These are phyloP conservation scores for Graphilbum fragrans DNA, from an alignment of 2,329 filamentous ascomycete species.

Conservation along the genomic window DNA sequence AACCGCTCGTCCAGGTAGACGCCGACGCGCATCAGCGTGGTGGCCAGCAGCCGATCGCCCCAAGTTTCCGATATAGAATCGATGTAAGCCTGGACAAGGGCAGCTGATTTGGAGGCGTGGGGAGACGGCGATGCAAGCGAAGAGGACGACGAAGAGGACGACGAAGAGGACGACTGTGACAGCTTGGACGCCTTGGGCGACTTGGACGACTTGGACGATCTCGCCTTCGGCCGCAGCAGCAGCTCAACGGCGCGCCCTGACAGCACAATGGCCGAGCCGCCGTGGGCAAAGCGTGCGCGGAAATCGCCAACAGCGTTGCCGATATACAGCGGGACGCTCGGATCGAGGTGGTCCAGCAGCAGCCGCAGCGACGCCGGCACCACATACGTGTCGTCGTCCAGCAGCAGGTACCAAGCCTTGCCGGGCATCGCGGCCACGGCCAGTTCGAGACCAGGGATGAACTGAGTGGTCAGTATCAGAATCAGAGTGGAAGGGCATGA, in stretches of 20 bases:
- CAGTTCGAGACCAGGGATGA: constrained; percentile 41
- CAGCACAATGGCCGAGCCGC: constrained; percentile 40
- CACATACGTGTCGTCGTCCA: constrained; percentile 46
- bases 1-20: constrained; percentile 44
- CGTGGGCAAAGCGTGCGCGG: constrained; percentile 42
- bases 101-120: too few species aligned
- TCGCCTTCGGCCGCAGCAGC: constrained; percentile 23
- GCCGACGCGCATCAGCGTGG: constrained; percentile 38
- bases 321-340: constrained; percentile 33
- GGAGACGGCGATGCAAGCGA: too few species aligned
- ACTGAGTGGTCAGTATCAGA: constrained; percentile 24
- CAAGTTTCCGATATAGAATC: constrained; percentile 38
- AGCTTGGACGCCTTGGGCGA: constrained; percentile 22
- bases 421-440: constrained; percentile 34
- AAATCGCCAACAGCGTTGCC: constrained; percentile 47
- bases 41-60: constrained; percentile 42
- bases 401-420: constrained; percentile 47
- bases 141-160: too few species aligned
- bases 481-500: not conserved
- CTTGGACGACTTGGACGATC: not conserved
- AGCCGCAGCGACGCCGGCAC: constrained; percentile 34
- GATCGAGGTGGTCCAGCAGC: constrained; percentile 36
- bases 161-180: too few species aligned
- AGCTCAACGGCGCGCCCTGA: constrained; percentile 36
- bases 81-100: constrained; percentile 24